A percentile compares a stretch with the other conserved stretches of the same genome.
These are phyloP conservation scores for Parietaria judaica DNA, from an alignment of 306 rosid species.

Conservation along the genomic window DNA sequence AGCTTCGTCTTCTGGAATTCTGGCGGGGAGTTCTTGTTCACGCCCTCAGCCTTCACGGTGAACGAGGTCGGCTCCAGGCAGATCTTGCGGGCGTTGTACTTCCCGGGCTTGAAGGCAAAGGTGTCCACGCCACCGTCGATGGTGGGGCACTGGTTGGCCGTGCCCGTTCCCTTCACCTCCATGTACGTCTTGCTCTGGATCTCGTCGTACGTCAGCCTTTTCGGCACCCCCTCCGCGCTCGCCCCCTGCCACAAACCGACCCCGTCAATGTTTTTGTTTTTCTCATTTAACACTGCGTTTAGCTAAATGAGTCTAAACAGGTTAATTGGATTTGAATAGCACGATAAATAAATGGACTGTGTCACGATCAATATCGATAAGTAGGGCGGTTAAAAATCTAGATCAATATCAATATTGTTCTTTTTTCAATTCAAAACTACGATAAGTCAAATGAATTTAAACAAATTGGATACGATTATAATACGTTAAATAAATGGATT, in stretches of 20 bases:
- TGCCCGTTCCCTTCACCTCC: constrained; percentile 90
- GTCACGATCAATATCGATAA: neutral
- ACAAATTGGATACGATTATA: too few species aligned
- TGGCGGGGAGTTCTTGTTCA: constrained; percentile 71
- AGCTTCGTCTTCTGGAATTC: constrained; percentile 95
- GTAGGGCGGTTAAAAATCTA: too few species aligned
- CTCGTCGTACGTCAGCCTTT: constrained; percentile 79
- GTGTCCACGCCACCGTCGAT: constrained; percentile 75
- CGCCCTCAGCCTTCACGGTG: constrained; percentile 85
- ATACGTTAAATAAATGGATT: too few species aligned
- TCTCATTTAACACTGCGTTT: too few species aligned
- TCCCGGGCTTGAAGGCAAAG: constrained; percentile 72
- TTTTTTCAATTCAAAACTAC: too few species aligned
- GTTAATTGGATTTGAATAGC: too few species aligned
- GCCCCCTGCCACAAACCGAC: constrained; percentile 55
- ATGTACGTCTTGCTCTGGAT: constrained; percentile 92
- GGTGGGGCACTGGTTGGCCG: constrained; percentile 96
- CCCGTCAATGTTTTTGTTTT: neutral
- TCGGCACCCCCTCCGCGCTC: constrained; percentile 79
- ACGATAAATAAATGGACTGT: too few species aligned
- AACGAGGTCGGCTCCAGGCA: constrained; percentile 93
- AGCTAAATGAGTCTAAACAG: too few species aligned
- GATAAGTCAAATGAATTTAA: too few species aligned
- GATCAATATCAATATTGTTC: too few species aligned
- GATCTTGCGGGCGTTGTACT: constrained; percentile 68